Conservation (phyloP, 495 filamentous ascomycete genomes). For the Pyrenula aspistea region DNA sequence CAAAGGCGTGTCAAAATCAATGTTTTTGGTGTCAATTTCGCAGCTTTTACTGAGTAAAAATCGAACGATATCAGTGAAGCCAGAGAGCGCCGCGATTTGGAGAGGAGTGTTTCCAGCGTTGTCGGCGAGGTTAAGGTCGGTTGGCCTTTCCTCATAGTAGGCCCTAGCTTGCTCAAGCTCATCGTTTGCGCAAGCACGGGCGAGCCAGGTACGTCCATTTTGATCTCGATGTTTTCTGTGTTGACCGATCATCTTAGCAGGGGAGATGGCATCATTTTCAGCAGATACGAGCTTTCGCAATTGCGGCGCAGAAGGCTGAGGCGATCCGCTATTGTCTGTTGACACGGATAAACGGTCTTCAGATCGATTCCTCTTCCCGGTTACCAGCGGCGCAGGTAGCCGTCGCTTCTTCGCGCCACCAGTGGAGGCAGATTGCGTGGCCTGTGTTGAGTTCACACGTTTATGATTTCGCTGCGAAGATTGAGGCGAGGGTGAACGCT, state of each 20-base stretch:
- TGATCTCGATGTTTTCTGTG: constrained; percentile 77
- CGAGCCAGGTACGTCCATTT: constrained; percentile 73
- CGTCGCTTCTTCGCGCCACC: constrained; percentile 18
- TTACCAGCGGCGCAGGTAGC: constrained; percentile 37
- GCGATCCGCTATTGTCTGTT: constrained; percentile 60
- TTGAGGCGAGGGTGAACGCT: constrained; percentile 54
- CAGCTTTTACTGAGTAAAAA: constrained; percentile 68
- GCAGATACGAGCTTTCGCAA: constrained; percentile 51
- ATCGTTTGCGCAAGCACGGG: constrained; percentile 69
- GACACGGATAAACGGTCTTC: constrained; percentile 63
- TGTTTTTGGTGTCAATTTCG: constrained; percentile 67
- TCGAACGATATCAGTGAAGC: constrained; percentile 62
- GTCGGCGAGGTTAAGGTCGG: constrained; percentile 80
- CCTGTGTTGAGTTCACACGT: constrained; percentile 19
- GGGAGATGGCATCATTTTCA: constrained; percentile 44
- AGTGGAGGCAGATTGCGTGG: background rate
- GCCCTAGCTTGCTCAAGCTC: constrained; percentile 59
- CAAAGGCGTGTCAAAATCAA: constrained; percentile 82
- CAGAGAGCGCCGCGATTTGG: constrained; percentile 79
- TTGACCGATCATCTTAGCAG: constrained; percentile 47
- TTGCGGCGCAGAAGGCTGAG: constrained; percentile 53
- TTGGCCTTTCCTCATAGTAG: constrained; percentile 60
- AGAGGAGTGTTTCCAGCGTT: constrained; percentile 90
- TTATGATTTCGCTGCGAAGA: constrained; percentile 38
- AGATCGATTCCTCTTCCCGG: constrained; percentile 33